A percentile compares a stretch with the other conserved stretches of the same genome.
These are phyloP conservation scores for Sarcocystis neurona DNA, from an alignment of 169 alveolate species.

Conservation along the genomic window DNA sequence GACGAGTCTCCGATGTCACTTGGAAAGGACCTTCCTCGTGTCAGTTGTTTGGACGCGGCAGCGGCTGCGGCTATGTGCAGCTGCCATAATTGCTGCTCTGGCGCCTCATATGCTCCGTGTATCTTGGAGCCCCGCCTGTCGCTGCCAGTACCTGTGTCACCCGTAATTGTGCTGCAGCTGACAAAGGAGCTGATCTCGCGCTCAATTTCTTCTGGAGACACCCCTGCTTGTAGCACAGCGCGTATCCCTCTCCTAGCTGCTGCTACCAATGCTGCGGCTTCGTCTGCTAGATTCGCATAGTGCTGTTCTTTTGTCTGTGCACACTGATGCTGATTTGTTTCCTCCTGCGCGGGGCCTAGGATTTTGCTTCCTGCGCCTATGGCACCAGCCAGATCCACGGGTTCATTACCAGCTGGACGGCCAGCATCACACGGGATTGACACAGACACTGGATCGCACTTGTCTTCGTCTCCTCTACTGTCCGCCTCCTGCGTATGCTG, in stretches of 20 bases:
- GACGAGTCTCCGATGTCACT: background rate
- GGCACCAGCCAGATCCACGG: background rate
- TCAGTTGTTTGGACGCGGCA: background rate
- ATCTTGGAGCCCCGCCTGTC: too few relatives aligned
- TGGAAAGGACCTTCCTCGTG: background rate
- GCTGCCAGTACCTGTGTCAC: too few relatives aligned
- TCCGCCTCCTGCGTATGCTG: too few relatives aligned
- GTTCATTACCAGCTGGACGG: too few relatives aligned
- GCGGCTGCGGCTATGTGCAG: background rate
- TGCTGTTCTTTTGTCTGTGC: too few relatives aligned
- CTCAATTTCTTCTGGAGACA: background rate
- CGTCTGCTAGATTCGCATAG: background rate
- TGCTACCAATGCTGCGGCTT: background rate
- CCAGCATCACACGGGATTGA: too few relatives aligned
- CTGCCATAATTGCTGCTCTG: slow-evolving; percentile 19
- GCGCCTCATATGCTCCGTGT: background rate
- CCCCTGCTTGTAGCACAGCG: background rate
- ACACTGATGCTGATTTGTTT: too few relatives aligned
- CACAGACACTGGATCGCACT: too few relatives aligned
- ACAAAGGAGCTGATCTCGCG: background rate
- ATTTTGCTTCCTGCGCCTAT: background rate
- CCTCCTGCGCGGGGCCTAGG: too few relatives aligned
- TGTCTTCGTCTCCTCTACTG: too few relatives aligned
- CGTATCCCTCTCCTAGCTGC: background rate
- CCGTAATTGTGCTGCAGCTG: too few relatives aligned